Base-by-base conservation (phyloP, 2,329 filamentous ascomycete species). In the Huntiella moniliformis region DNA sequence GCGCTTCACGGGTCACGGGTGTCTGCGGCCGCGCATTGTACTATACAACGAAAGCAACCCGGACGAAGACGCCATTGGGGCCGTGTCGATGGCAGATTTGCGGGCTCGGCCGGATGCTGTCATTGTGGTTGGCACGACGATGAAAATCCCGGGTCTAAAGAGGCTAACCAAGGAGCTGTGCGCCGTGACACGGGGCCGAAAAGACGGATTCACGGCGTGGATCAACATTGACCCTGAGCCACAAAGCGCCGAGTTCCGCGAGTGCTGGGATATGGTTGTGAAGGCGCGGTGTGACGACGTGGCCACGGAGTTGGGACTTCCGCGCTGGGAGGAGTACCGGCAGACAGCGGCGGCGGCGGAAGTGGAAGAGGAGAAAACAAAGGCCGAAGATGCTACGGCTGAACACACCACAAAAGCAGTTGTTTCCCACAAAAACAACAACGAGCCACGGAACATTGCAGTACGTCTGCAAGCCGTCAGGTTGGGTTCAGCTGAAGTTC, bases 21-120 rank as follows among this genome's bases (percentile, higher is more conserved):
- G 83, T 51, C 66, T 98, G 51, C 77, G 91, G 16, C 91, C 91
- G 16, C 76, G 91, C 48, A 95, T 98, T 66, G 88, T 96, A 4
- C 71, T 98, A 7, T 98, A 98, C 66, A 95, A 96, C 58, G 91
- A 98, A 60, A 81, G 84, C 59, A 95, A 96, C 57, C 91, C 91
- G 0, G 91, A 98, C 53, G 85, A 91, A 53, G 88, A 95, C 54
- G 88, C 91, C 11, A 98, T 98, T 58, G 87, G 88, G 38, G 83
- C 83, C 16, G 87, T 94, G 36, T 85, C 87, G 44, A 77, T 77
- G 52, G 79, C 87, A 4, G 91, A 98, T 58, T 66, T 96, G 49
- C 81, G 85, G 50, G 74, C 79, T 37, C 73, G 86, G 34, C 88
- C 91, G 0, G 91, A 96, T 59, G 87, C 87, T 13, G 73, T 98